These are phyloP conservation scores for Candolleomyces eurysporus DNA, from an alignment of 768 basidiomycete species.

Conservation along the genomic window DNA sequence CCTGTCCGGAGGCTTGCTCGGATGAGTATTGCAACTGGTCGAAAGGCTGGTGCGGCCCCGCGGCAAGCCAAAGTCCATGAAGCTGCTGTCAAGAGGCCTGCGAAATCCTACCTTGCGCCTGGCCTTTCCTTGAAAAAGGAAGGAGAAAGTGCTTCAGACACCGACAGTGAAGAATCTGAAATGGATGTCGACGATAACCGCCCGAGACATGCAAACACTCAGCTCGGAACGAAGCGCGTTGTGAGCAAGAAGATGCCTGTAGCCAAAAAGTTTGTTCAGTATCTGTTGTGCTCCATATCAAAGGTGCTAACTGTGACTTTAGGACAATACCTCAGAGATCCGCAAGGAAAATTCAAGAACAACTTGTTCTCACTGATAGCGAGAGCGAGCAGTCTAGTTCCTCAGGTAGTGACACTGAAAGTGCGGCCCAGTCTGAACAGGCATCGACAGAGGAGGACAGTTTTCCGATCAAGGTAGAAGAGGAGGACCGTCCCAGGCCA, in stretches of 20 bases:
- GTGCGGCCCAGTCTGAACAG: constrained; percentile 1
- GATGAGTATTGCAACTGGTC: background rate
- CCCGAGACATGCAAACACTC: background rate
- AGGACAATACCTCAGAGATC: too few relatives aligned
- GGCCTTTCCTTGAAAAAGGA: background rate
- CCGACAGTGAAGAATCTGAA: background rate
- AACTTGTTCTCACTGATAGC: background rate
- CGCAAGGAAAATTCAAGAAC: background rate
- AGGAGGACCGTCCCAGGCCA: background rate
- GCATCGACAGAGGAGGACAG: background rate
- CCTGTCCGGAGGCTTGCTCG: constrained; percentile 3
- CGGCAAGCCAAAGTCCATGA: background rate
- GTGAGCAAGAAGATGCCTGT: too few relatives aligned
- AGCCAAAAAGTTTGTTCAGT: background rate
- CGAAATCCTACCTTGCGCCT: background rate
- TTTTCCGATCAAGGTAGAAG: background rate
- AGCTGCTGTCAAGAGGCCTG: background rate
- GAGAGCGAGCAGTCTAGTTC: background rate
- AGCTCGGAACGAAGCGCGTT: background rate
- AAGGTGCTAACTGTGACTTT: too few relatives aligned
- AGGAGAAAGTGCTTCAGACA: background rate
- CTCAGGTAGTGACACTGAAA: constrained; percentile 1
- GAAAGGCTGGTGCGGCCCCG: background rate
- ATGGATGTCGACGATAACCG: constrained; percentile 11
- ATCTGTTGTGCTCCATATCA: too few relatives aligned